A percentile compares a stretch with the other conserved stretches of the same genome.
phyloP scores from a whole-genome alignment of 805 yeast species.

The Teunomyces aglyptinius region DNA sequence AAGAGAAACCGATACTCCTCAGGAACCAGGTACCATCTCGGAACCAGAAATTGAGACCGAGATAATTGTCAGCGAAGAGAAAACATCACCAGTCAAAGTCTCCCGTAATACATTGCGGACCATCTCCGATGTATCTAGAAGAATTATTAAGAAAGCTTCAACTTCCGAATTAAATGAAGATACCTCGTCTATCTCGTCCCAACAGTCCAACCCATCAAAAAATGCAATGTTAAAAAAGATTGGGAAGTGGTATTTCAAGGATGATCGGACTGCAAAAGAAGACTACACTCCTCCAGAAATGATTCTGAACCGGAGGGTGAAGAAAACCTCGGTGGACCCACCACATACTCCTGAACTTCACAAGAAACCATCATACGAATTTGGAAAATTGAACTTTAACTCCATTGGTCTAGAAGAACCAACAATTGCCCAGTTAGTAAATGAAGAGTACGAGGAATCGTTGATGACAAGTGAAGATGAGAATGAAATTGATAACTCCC shows the following conservation, averaged over 20 bases:
- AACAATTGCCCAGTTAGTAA: neutral
- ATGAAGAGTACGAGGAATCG: neutral
- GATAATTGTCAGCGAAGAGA: neutral
- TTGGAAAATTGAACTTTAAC: slow-evolving; percentile 12
- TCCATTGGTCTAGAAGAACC: neutral
- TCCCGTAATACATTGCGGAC: slow-evolving; percentile 8
- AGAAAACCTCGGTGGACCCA: neutral
- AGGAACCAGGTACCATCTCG: neutral
- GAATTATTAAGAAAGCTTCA: slow-evolving; percentile 10
- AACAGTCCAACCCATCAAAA: slow-evolving; percentile 5
- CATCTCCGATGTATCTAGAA: slow-evolving; percentile 24
- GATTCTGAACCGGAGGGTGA: slow-evolving; percentile 55
- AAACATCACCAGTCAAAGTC: neutral
- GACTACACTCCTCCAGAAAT: slow-evolving; percentile 57
- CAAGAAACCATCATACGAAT: slow-evolving; percentile 19
- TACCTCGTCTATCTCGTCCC: neutral
- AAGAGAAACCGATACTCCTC: slow-evolving; percentile 12
- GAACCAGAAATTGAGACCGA: slow-evolving; percentile 2
- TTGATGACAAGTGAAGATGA: neutral
- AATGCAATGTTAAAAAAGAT: slow-evolving; percentile 51
- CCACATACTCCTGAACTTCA: neutral
- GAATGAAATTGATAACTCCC: neutral
- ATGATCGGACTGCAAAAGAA: slow-evolving; percentile 24
- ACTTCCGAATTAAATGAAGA: neutral
- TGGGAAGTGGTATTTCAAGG: slow-evolving; percentile 67